Percentiles rank a stretch among this genome's conserved stretches.
Conservation (phyloP, 257 asterid species). For the Knoxia roxburghii region DNA sequence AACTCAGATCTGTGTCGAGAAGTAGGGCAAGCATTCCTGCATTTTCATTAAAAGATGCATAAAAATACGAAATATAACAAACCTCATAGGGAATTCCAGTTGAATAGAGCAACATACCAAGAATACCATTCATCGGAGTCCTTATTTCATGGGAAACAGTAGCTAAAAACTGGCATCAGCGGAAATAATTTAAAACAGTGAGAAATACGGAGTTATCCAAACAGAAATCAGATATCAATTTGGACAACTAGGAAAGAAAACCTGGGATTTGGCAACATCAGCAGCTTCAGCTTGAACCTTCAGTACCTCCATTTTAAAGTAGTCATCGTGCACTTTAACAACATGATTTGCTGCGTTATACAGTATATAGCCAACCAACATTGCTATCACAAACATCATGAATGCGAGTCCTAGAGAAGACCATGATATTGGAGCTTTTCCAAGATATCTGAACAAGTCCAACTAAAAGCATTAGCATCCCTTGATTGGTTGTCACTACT, state of each 20-base stretch:
- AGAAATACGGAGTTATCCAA: slow-evolving; percentile 14
- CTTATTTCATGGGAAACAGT: slow-evolving; percentile 97
- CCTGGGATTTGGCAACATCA: slow-evolving; percentile 95
- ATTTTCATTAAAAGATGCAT: slow-evolving; percentile 13
- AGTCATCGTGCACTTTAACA: slow-evolving; percentile 75
- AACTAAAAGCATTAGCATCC: slow-evolving; percentile 7
- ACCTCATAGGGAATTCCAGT: not conserved
- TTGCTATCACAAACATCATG: slow-evolving; percentile 46
- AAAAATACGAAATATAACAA: not conserved
- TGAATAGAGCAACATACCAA: slow-evolving; percentile 44
- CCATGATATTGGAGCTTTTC: slow-evolving; percentile 67
- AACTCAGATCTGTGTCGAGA: slow-evolving; percentile 68
- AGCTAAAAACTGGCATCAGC: slow-evolving; percentile 67
- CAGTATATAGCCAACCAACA: slow-evolving; percentile 53
- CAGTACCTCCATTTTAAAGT: slow-evolving; percentile 59
- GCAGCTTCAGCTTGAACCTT: slow-evolving; percentile 93
- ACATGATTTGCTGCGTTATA: slow-evolving; percentile 67
- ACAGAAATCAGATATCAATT: slow-evolving; percentile 6
- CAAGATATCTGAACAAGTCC: slow-evolving; percentile 54
- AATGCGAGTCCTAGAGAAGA: slow-evolving; percentile 49
- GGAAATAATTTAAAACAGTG: slow-evolving; percentile 2
- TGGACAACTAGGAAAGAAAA: slow-evolving; percentile 17
- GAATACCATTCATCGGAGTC: slow-evolving; percentile 95
- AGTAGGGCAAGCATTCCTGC: slow-evolving; percentile 86
- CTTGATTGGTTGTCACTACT: not conserved